Evolutionary conservation across 768 basidiomycete genomes (phyloP).

Genomic region (Trametes gibbosa): DNA sequence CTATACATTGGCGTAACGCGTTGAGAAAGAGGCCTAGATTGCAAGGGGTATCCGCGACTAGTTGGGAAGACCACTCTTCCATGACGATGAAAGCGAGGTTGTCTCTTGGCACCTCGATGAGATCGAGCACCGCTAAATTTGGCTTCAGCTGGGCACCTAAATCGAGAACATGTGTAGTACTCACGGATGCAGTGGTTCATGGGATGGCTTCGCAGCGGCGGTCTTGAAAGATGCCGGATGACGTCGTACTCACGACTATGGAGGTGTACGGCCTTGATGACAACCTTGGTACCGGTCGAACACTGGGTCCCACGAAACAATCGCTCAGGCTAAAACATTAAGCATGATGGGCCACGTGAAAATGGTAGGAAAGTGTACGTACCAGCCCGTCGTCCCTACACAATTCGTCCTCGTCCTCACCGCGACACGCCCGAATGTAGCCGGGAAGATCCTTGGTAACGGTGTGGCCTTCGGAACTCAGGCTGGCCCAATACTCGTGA

Average conservation of each 20-base stretch:
- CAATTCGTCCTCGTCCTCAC: constrained; percentile 53
- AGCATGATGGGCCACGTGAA: not conserved
- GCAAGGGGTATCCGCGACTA: constrained; percentile 50
- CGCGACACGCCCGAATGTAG: constrained; percentile 33
- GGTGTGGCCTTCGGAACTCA: constrained; percentile 18
- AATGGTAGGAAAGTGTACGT: constrained; percentile 27
- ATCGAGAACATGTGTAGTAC: constrained; percentile 2
- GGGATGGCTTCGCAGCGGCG: constrained; percentile 51
- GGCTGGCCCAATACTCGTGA: constrained; percentile 31
- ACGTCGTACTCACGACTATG: constrained; percentile 61
- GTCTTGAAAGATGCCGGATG: constrained; percentile 52
- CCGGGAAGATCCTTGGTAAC: constrained; percentile 30
- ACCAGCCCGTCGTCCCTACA: constrained; percentile 75
- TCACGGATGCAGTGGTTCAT: constrained; percentile 78
- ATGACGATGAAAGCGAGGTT: constrained; percentile 67
- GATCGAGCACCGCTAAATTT: constrained; percentile 57
- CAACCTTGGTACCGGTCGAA: constrained; percentile 49
- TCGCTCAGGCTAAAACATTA: constrained; percentile 56
- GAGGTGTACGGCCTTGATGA: constrained; percentile 68
- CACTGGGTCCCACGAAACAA: constrained; percentile 64
- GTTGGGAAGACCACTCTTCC: constrained; percentile 75
- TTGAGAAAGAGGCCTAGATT: constrained; percentile 52
- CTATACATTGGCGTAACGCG: constrained; percentile 64
- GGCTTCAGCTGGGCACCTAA: constrained; percentile 3
- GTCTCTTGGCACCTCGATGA: constrained; percentile 54